Conservation (phyloP, 1,284 basidiomycete species). For the Ustilago sp. region DNA sequence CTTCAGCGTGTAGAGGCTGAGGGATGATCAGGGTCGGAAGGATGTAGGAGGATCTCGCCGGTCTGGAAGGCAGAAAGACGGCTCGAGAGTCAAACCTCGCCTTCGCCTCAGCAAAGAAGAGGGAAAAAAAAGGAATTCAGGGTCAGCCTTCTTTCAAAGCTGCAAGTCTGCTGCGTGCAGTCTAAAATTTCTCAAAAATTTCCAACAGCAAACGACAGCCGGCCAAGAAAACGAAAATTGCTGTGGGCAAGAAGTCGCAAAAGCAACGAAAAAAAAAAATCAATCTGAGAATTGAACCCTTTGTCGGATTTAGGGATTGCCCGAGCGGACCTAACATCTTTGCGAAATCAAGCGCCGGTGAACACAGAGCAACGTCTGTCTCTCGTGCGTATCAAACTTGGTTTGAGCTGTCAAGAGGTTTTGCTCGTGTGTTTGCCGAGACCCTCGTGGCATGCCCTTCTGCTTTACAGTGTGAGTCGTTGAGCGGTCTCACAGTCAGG, state of each 20-base stretch:
- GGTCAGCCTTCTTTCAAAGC: background rate
- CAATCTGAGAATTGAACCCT: conserved; percentile 12
- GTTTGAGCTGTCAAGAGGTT: background rate
- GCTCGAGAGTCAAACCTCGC: background rate
- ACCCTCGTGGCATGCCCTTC: background rate
- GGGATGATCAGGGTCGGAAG: conserved; percentile 18
- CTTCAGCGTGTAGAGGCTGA: background rate
- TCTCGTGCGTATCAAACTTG: conserved; percentile 3
- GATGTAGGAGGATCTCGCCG: background rate
- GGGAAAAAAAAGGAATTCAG: conserved; percentile 1
- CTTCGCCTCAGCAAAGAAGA: background rate
- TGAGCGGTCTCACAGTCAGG: too few relatives aligned
- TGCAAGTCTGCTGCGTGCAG: conserved; percentile 6
- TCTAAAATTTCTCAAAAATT: conserved; percentile 8
- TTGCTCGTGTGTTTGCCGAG: background rate
- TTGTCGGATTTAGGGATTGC: conserved; percentile 5
- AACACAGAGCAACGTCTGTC: background rate
- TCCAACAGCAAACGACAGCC: background rate
- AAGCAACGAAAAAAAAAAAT: background rate
- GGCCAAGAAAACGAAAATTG: too few relatives aligned
- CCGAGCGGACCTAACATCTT: background rate
- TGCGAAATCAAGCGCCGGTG: too few relatives aligned
- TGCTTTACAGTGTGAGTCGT: background rate
- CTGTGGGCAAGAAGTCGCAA: too few relatives aligned
- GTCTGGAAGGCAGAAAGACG: background rate